Conservation (phyloP, 257 asterid genomes). For the Nicotiana obtusifolia region DNA sequence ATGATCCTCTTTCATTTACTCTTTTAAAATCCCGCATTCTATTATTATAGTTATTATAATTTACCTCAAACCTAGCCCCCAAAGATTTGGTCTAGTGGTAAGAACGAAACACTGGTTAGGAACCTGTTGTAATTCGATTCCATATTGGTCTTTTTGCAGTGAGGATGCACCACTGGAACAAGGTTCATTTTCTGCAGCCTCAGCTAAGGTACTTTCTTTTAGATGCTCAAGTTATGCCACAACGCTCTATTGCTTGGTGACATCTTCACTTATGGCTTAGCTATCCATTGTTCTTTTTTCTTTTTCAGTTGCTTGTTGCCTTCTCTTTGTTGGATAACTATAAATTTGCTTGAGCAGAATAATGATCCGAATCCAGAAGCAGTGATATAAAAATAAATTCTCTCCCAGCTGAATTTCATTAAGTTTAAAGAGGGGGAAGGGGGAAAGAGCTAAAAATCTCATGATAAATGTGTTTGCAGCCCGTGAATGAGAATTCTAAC, state of each 20-base stretch:
- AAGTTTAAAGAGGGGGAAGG: background rate
- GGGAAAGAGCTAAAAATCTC: background rate
- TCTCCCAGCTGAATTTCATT: background rate
- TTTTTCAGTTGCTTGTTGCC: background rate
- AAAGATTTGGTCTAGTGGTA: no score
- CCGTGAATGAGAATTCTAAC: background rate
- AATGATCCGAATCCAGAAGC: background rate
- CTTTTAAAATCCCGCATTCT: background rate
- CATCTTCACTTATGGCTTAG: background rate
- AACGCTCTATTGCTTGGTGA: background rate
- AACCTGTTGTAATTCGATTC: background rate
- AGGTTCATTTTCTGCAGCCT: conserved; percentile 8
- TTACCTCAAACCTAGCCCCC: background rate
- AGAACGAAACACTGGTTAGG: no score
- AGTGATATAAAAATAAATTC: background rate
- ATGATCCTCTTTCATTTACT: background rate
- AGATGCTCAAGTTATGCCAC: background rate
- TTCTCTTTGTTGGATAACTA: background rate
- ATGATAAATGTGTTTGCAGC: background rate
- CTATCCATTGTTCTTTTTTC: background rate
- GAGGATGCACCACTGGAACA: background rate
- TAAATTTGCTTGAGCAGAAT: background rate
- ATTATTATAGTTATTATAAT: no score
- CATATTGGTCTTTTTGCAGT: conserved; percentile 9
- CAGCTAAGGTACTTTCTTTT: conserved; percentile 12